These are phyloP conservation scores for Xylaria grammica DNA, from an alignment of 495 filamentous ascomycete genomes.

Conservation along the genomic window DNA sequence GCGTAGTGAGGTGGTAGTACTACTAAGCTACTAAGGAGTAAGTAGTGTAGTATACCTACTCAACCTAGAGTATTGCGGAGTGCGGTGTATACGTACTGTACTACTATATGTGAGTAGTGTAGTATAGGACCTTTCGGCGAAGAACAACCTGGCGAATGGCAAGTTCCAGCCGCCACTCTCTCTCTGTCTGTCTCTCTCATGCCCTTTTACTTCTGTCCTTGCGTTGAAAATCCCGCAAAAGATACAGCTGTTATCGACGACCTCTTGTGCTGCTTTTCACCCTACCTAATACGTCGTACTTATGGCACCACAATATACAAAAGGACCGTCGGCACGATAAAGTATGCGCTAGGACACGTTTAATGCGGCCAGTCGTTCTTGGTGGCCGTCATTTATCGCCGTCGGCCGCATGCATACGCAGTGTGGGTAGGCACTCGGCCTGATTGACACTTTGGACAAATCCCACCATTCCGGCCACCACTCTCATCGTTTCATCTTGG, in stretches of 20 bases:
- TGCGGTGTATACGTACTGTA: no score
- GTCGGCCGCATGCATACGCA: not conserved
- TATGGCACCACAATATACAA: not conserved
- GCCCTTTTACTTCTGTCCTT: not conserved
- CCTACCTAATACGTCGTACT: not conserved
- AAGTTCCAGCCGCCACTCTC: slow-evolving; percentile 4
- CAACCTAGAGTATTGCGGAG: no score
- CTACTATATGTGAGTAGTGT: no score
- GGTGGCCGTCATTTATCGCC: not conserved
- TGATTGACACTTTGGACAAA: no score
- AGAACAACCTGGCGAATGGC: not conserved
- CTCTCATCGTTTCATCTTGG: no score
- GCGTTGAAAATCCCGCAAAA: slow-evolving; percentile 24
- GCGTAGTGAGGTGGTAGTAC: no score
- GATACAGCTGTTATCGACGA: not conserved
- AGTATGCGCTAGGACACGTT: not conserved
- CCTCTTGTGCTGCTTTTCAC: not conserved
- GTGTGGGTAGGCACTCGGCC: no score
- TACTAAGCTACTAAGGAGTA: not conserved
- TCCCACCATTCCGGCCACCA: no score
- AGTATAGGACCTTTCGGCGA: no score
- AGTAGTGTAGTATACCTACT: no score
- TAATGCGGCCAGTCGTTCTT: slow-evolving; percentile 3
- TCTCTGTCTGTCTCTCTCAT: not conserved
- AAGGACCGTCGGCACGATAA: not conserved